A percentile compares a stretch with the other conserved stretches of the same genome.
phyloP scores from a whole-genome alignment of 1,284 basidiomycete species.

The Macrocystidia cucumis region DNA sequence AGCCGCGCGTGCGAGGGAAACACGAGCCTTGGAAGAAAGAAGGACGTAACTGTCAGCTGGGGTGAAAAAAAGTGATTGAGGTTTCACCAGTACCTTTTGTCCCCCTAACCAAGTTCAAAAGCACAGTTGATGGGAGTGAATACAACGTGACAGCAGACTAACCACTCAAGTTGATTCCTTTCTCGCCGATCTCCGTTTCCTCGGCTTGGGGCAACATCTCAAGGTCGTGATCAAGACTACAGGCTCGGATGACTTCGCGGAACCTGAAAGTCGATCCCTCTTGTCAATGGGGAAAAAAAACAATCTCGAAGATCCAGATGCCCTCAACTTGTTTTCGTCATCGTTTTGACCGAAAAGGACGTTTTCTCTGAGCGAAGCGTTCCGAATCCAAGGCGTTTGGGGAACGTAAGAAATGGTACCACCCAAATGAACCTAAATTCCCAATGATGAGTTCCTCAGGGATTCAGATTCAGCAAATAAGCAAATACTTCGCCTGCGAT shows the following conservation, averaged over 20 bases:
- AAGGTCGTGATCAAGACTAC: slow-evolving; percentile 58
- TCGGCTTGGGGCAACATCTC: slow-evolving; percentile 60
- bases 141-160: slow-evolving; percentile 10
- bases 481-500: slow-evolving; percentile 41
- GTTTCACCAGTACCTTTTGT: slow-evolving; percentile 50
- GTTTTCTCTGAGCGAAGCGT: slow-evolving; percentile 64
- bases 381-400: slow-evolving; percentile 77
- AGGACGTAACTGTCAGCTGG: neutral
- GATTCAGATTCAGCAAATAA: neutral
- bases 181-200: slow-evolving; percentile 79
- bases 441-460: neutral
- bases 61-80: slow-evolving; percentile 15
- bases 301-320: too few relatives aligned
- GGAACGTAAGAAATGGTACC: slow-evolving; percentile 71
- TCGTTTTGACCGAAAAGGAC: slow-evolving; percentile 57
- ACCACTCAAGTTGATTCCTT: slow-evolving; percentile 67
- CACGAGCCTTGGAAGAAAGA: slow-evolving; percentile 47
- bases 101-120: slow-evolving; percentile 39
- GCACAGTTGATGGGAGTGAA: slow-evolving; percentile 5
- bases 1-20: slow-evolving; percentile 74
- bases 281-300: too few relatives aligned
- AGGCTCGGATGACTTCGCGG: slow-evolving; percentile 48
- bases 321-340: slow-evolving; percentile 40
- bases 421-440: slow-evolving; percentile 45
- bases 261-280: slow-evolving; percentile 39